phyloP scores from a whole-genome alignment of 257 asterid genomes.

The Solanum chmielewskii region DNA sequence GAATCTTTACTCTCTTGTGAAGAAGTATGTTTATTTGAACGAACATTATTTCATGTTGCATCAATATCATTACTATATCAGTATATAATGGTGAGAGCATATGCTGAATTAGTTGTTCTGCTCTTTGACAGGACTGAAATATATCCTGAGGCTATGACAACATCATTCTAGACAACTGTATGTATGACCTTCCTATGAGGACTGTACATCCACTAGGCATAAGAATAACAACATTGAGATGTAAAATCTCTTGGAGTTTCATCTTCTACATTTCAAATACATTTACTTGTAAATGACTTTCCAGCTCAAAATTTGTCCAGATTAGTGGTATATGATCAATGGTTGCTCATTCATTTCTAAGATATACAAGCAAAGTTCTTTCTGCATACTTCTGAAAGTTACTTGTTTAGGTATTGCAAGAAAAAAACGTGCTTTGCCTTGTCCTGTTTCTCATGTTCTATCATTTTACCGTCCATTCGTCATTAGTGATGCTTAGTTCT shows the following conservation, averaged over 20 bases:
- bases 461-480: background rate
- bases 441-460: background rate
- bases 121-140: background rate
- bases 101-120: background rate
- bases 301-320: background rate
- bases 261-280: background rate
- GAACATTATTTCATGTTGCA: background rate
- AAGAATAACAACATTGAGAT: background rate
- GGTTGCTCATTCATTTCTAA: background rate
- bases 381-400: background rate
- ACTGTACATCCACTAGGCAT: background rate
- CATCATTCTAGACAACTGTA: background rate
- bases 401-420: background rate
- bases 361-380: background rate
- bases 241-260: background rate
- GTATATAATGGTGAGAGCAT: background rate
- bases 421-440: background rate
- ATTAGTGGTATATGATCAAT: background rate
- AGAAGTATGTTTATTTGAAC: background rate
- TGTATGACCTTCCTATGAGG: background rate
- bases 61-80: background rate
- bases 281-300: background rate
- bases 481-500: background rate
- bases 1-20: background rate
- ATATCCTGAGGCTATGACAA: background rate